Evolutionary conservation across 2,329 filamentous ascomycete species (phyloP).

Genomic region (Paraconiothyrium brasiliense): DNA sequence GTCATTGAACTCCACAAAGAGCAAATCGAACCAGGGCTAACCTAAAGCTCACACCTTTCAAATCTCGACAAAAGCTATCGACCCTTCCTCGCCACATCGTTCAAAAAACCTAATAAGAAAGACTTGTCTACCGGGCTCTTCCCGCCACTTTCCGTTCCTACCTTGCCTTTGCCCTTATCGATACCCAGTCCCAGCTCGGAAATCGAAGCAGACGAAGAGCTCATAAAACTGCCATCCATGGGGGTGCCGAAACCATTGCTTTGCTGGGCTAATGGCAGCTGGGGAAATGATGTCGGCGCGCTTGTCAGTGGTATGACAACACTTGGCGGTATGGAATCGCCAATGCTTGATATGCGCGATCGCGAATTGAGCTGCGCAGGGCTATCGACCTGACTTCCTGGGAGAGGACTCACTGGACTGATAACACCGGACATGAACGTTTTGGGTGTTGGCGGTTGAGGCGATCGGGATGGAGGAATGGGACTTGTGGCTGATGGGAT

Average conservation of each 20-base stretch:
- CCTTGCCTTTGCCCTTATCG: slow-evolving; percentile 20
- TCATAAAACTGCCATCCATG: slow-evolving; percentile 16
- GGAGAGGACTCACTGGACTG: slow-evolving; percentile 50
- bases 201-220: slow-evolving; percentile 13
- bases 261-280: slow-evolving; percentile 10
- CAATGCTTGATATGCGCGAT: slow-evolving; percentile 47
- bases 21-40: neutral
- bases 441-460: slow-evolving; percentile 43
- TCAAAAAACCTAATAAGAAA: slow-evolving; percentile 79
- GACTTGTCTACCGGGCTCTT: slow-evolving; percentile 71
- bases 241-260: slow-evolving; percentile 16
- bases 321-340: slow-evolving; percentile 33
- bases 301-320: slow-evolving; percentile 27
- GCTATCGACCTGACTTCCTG: slow-evolving; percentile 35
- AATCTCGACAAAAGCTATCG: slow-evolving; percentile 23
- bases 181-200: slow-evolving; percentile 13
- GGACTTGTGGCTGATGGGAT: slow-evolving; percentile 29
- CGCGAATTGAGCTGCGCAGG: slow-evolving; percentile 40
- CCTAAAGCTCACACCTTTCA: neutral
- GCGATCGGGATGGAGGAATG: slow-evolving; percentile 25
- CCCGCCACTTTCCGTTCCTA: slow-evolving; percentile 21
- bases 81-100: slow-evolving; percentile 57
- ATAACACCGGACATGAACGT: slow-evolving; percentile 46
- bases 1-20: neutral
- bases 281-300: slow-evolving; percentile 22